phyloP scores from a whole-genome alignment of 163 green algal genomes.

The Chlorella variabilis region DNA sequence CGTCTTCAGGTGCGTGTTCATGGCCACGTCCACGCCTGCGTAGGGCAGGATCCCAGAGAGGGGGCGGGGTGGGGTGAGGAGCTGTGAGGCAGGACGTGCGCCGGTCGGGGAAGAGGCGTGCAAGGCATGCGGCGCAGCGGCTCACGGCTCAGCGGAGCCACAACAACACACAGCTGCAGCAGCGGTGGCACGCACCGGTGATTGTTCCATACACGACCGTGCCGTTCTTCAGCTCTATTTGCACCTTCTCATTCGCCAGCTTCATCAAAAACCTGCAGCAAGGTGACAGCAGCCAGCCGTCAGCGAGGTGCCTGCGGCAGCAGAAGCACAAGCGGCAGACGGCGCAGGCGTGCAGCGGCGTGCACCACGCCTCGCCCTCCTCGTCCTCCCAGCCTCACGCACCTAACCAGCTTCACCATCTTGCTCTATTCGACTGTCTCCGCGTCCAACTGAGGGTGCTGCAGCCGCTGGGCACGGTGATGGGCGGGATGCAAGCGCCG shows the following conservation, averaged over 20 bases:
- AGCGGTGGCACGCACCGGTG: slow-evolving; percentile 69
- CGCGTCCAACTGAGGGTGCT: too few relatives aligned
- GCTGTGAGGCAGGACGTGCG: background rate
- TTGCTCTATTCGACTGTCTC: slow-evolving; percentile 23
- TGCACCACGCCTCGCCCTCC: too few relatives aligned
- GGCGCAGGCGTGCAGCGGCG: too few relatives aligned
- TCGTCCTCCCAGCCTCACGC: background rate
- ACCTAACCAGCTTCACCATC: slow-evolving; percentile 93
- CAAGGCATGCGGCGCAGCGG: too few relatives aligned
- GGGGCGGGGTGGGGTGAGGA: background rate
- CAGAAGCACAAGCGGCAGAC: too few relatives aligned
- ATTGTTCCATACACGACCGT: slow-evolving; percentile 96
- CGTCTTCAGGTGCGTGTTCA: slow-evolving; percentile 99
- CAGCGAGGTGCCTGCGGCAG: too few relatives aligned
- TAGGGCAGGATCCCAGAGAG: background rate
- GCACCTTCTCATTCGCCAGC: slow-evolving; percentile 96
- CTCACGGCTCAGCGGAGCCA: too few relatives aligned
- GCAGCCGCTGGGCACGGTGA: too few relatives aligned
- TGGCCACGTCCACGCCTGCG: slow-evolving; percentile 98
- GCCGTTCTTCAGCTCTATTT: slow-evolving; percentile 99
- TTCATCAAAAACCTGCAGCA: slow-evolving; percentile 98
- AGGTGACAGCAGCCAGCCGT: too few relatives aligned
- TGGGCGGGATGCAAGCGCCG: too few relatives aligned
- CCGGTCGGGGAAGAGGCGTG: background rate
- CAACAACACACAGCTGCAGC: too few relatives aligned